Evolutionary conservation across 148 eudicot genomes (phyloP).

Genomic region (Simmondsia chinensis): DNA sequence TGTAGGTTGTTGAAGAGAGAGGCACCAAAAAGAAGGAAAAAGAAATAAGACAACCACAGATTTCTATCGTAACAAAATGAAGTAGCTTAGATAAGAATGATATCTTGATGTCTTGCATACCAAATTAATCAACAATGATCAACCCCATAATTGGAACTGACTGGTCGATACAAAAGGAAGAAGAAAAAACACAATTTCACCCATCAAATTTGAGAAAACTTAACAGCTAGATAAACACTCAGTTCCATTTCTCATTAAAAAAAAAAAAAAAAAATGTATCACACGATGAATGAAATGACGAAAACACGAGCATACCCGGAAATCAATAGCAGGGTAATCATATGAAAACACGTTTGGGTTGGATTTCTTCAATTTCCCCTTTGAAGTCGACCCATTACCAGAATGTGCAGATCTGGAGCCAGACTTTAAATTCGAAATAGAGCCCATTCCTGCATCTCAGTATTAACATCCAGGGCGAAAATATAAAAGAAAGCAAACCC

Average conservation of each 20-base stretch:
- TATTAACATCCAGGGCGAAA: slow-evolving; percentile 6
- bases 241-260: neutral
- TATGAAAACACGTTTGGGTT: slow-evolving; percentile 34
- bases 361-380: slow-evolving; percentile 12
- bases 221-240: no score
- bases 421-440: slow-evolving; percentile 14
- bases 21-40: neutral
- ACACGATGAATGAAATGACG: neutral
- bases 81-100: no score
- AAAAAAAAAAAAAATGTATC: neutral
- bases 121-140: no score
- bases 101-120: no score
- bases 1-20: neutral
- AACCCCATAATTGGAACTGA: no score
- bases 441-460: slow-evolving; percentile 28
- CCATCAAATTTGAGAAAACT: no score
- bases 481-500: slow-evolving; percentile 2
- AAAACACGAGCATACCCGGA: slow-evolving; percentile 22
- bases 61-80: no score
- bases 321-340: slow-evolving; percentile 34
- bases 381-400: slow-evolving; percentile 23
- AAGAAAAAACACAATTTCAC: no score
- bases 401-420: slow-evolving; percentile 33
- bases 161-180: no score
- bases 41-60: no score